Evolutionary conservation across 2,329 filamentous ascomycete genomes (phyloP).

Genomic region (Allantophomopsis lycopodina): DNA sequence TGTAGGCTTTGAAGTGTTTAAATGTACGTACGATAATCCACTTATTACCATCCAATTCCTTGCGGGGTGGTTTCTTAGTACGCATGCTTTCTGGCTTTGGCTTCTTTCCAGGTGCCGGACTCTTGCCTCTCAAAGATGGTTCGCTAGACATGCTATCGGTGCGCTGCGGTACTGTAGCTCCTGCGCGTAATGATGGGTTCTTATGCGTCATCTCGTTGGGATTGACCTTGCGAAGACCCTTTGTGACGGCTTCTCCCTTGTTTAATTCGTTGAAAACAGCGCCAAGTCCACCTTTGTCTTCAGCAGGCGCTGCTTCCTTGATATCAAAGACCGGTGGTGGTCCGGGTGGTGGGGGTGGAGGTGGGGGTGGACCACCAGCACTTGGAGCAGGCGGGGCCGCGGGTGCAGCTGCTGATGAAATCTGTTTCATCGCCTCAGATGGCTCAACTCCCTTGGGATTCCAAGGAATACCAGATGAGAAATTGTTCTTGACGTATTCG

Average conservation of each 20-base stretch:
- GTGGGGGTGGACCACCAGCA: constrained; percentile 42
- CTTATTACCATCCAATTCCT: constrained; percentile 77
- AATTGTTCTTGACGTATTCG: constrained; percentile 76
- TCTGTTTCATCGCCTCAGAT: constrained; percentile 46
- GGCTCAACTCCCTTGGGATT: constrained; percentile 67
- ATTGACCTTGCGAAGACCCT: constrained; percentile 84
- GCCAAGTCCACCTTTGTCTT: constrained; percentile 50
- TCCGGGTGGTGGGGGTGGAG: constrained; percentile 58
- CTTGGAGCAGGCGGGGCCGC: constrained; percentile 34
- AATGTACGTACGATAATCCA: constrained; percentile 61
- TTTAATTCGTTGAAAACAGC: constrained; percentile 91
- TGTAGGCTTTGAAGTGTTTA: not conserved
- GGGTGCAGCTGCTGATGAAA: constrained; percentile 35
- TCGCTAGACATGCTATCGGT: constrained; percentile 36
- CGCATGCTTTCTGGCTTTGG: constrained; percentile 79
- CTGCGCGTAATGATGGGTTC: constrained; percentile 73
- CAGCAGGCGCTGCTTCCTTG: constrained; percentile 29
- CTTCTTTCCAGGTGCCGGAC: constrained; percentile 76
- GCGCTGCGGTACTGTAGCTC: constrained; percentile 51
- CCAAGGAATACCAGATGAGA: constrained; percentile 70
- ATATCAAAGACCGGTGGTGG: constrained; percentile 54
- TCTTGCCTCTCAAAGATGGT: constrained; percentile 53
- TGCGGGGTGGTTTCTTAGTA: constrained; percentile 66
- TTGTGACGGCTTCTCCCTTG: constrained; percentile 76
- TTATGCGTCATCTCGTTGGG: constrained; percentile 97